Percentiles rank a stretch among this genome's conserved stretches.
These are phyloP conservation scores for Symbiodinium natans DNA, from an alignment of 73 alveolate genomes.

Conservation along the genomic window DNA sequence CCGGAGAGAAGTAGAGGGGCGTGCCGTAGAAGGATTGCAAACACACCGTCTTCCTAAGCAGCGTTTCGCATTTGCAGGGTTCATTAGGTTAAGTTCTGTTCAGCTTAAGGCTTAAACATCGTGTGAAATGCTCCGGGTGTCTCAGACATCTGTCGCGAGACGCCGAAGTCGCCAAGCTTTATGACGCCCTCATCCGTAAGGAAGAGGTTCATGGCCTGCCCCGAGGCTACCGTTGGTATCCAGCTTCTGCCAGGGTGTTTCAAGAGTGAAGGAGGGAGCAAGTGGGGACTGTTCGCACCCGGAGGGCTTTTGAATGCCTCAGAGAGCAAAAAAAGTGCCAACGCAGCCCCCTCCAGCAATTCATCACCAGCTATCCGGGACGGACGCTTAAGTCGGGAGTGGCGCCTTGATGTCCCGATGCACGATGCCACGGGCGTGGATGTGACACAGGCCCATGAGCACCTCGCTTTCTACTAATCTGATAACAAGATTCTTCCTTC, in stretches of 20 bases:
- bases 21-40: constrained; percentile 71
- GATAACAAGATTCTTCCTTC: no score
- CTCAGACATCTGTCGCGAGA: constrained; percentile 85
- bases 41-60: not conserved
- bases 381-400: not conserved
- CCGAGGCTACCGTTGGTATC: no score
- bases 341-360: no score
- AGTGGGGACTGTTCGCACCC: no score
- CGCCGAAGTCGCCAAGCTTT: constrained; percentile 77
- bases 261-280: no score
- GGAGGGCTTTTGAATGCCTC: no score
- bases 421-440: constrained; percentile 78
- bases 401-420: constrained; percentile 26
- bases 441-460: constrained; percentile 40
- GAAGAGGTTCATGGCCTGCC: constrained; percentile 68
- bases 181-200: constrained; percentile 61
- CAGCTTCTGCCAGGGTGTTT: no score
- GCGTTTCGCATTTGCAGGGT: no score
- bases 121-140: not conserved
- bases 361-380: no score
- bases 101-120: not conserved
- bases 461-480: no score
- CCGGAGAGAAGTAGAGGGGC: constrained; percentile 63
- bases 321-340: no score
- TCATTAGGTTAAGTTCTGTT: not conserved